Base-by-base conservation (phyloP, 2,329 filamentous ascomycete genomes). In the Calonectria leucothoes region DNA sequence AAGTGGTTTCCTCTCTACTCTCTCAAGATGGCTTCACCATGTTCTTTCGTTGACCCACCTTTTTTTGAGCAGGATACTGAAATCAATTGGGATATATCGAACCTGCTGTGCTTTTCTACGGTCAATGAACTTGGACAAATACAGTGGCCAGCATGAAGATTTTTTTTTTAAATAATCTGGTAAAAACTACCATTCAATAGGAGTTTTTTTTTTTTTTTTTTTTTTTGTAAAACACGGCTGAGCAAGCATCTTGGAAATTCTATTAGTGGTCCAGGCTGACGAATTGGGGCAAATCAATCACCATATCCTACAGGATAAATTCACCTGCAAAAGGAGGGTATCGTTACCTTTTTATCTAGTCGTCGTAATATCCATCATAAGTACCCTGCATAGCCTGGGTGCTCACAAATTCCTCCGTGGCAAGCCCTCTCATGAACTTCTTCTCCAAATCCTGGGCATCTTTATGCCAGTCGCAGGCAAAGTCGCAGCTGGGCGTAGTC, bases 381-480 rank as follows among this genome's bases (percentile, higher is more conserved):
- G 83, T 84, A 4, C 91, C 91, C 77, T 89, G 86, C 79, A 91
- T 87, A 68, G 89, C 88, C 83, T 93, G 91, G 17, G 91, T 93
- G 79, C 89, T 91, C 65, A 93, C 88, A 86, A 87, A 93, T 79
- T 93, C 91, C 81, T 92, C 90, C 76, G 86, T 91, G 23, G 89
- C 89, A 73, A 93, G 80, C 1, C 90, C 90, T 69, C 82, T 87
- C 74, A 85, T 81, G 79, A 92, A 93, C 69, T 91, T 88, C 78
- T 83, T 88, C 79, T 89, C 89, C 74, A 95, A 82, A 20, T 86
- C 89, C 48, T 85, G 83, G 0, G 87, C 80, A 80, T 95, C 93
- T 83, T 95, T 95, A 82, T 95, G 94, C 86, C 91, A 94, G 82
- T 96, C 94, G 80, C 94, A 96, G 3, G 94, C 94, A 85, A 90